Percentiles rank a stretch among this genome's conserved stretches.
Conservation (phyloP, 228 moss, liverwort and hornwort species). For the Sphagnum fallax region DNA sequence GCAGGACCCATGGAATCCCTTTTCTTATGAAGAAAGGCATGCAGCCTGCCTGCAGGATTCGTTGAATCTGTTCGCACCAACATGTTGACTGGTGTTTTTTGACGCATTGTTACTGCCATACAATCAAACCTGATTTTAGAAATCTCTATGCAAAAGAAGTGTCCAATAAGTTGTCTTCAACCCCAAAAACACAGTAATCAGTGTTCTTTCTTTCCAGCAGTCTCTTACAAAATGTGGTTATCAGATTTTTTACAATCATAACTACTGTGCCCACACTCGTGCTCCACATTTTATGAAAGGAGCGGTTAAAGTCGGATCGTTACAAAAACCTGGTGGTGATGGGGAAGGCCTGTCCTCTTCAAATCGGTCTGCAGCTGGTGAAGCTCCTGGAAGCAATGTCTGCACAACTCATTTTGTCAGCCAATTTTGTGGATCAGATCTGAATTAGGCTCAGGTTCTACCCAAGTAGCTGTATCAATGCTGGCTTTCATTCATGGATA, state of each 20-base stretch:
- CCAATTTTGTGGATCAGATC: no score
- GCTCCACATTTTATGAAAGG: no score
- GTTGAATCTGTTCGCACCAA: slow-evolving; percentile 78
- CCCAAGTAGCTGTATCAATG: no score
- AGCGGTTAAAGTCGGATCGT: no score
- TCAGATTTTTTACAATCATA: no score
- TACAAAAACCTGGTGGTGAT: slow-evolving; percentile 45
- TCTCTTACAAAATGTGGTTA: no score
- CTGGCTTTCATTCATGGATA: no score
- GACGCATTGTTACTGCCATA: slow-evolving; percentile 23
- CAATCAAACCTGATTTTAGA: slow-evolving; percentile 1
- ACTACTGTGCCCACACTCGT: no score
- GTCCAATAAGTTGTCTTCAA: not conserved
- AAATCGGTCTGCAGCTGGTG: slow-evolving; percentile 35
- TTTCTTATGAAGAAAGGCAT: slow-evolving; percentile 75
- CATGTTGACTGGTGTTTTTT: slow-evolving; percentile 86
- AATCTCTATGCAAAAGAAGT: not conserved
- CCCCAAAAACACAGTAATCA: not conserved
- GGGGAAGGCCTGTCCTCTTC: slow-evolving; percentile 60
- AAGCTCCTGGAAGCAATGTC: slow-evolving; percentile 84
- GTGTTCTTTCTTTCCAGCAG: no score
- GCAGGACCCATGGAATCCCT: slow-evolving; percentile 20
- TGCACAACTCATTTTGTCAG: slow-evolving; percentile 21
- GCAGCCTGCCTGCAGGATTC: slow-evolving; percentile 85
- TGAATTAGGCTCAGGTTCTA: no score